Conservation (phyloP, 345 rosid genomes). For the Salix caprea region DNA sequence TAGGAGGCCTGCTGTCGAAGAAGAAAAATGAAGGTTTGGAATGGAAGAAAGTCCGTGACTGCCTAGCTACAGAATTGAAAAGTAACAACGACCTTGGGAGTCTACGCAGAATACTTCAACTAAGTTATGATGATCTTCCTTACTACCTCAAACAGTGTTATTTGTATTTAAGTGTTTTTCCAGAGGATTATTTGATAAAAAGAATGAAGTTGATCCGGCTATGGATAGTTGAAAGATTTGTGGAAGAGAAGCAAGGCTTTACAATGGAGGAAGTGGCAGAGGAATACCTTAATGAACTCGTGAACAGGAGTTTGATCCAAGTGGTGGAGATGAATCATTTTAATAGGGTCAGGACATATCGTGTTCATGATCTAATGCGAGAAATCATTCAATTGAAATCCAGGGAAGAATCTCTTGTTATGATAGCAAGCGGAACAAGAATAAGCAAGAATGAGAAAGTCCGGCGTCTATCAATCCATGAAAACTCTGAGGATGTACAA, state of each 20-base stretch:
- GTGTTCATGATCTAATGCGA: constrained; percentile 10
- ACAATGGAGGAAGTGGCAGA: constrained; percentile 9
- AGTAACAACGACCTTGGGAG: neutral
- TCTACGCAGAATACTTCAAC: neutral
- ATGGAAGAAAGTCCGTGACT: constrained; percentile 5
- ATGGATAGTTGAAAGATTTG: constrained; percentile 8
- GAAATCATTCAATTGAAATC: constrained; percentile 5
- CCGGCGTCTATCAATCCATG: neutral
- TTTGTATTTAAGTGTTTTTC: constrained; percentile 8
- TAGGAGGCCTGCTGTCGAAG: constrained; percentile 1
- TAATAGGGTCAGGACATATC: neutral
- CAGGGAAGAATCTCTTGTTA: constrained; percentile 1
- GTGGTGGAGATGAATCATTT: neutral
- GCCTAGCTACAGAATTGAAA: neutral
- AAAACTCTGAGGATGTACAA: neutral
- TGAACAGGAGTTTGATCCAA: constrained; percentile 10
- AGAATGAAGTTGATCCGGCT: neutral
- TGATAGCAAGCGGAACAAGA: neutral
- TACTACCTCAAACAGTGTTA: constrained; percentile 6
- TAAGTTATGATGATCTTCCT: neutral
- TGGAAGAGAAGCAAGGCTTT: neutral
- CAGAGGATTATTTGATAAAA: constrained; percentile 8
- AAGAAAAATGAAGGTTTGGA: constrained; percentile 1
- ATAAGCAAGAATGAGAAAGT: neutral
- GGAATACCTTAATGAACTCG: constrained; percentile 12